Percentiles rank a stretch among this genome's conserved stretches.
Evolutionary conservation across 805 yeast species (phyloP).

Genomic region (Saccharomyces mikatae): DNA sequence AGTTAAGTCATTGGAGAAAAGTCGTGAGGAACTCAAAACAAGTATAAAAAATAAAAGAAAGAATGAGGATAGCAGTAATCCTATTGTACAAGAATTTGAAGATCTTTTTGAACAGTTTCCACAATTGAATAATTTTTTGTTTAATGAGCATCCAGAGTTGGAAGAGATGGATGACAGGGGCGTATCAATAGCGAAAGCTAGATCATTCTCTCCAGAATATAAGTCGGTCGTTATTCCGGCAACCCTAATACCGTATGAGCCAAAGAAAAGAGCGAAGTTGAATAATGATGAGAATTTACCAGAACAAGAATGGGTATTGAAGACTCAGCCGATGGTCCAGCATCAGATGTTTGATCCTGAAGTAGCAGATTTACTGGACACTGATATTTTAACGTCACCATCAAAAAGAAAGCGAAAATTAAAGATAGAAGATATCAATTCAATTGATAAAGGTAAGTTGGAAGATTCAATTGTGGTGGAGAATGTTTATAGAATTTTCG

Average conservation of each 20-base stretch:
- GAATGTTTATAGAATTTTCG: slow-evolving; percentile 33
- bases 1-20: slow-evolving; percentile 12
- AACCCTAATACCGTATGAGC: not conserved
- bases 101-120: slow-evolving; percentile 19
- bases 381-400: slow-evolving; percentile 24
- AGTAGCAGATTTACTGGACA: slow-evolving; percentile 16
- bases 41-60: slow-evolving; percentile 4
- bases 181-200: not conserved
- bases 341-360: slow-evolving; percentile 24
- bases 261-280: not conserved
- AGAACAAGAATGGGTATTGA: slow-evolving; percentile 18
- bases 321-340: slow-evolving; percentile 12
- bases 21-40: slow-evolving; percentile 8
- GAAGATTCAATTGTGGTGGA: slow-evolving; percentile 22
- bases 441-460: not conserved
- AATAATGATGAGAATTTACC: slow-evolving; percentile 6
- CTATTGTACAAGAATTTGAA: slow-evolving; percentile 14
- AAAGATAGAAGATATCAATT: not conserved
- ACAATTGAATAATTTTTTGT: slow-evolving; percentile 15
- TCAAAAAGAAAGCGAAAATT: slow-evolving; percentile 17
- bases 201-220: not conserved
- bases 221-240: not conserved
- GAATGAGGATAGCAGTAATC: slow-evolving; percentile 1
- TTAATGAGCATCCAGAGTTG: slow-evolving; percentile 1
- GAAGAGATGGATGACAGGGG: not conserved